Evolutionary conservation across 129 eudicot genomes (phyloP), one percentile per base, ranked within the genome.

Genomic region (Flaveria ramosissima): DNA sequence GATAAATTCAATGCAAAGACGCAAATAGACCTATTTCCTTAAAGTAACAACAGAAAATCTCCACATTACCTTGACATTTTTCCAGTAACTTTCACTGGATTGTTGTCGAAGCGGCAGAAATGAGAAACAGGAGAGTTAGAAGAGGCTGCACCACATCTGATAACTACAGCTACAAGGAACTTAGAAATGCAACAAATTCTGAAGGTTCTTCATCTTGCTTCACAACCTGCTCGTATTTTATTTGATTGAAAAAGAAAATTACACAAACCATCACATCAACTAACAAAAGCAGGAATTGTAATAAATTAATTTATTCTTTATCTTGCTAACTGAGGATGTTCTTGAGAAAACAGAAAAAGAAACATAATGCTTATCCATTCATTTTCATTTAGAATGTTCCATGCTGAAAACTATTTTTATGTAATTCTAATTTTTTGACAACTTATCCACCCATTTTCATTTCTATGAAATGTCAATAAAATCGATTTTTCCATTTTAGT

Each of bases 141-240:
- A 71, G 39, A 23, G 48, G 48, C 69, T 70, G 52, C 63, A 78
- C n/a, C 55, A 59, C 52, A 70, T 71, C 24, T n/a, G 19, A 77
- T 43, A 26, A 23, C 59, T 62, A 68, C 32, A 36, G 74, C 86
- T 77, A 85, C 88, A 86, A 74, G 36, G 83, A 77, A 68, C 83
- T 81, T 66, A 85, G 74, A 56, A 85, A 59, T 42, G 85, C 81
- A 64, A 84, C 80, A 59, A 88, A 84, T 11, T 90, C 92, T 23
- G 47, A 75, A 80, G 92, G 89, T 78, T 90, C 92, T 80, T 90
- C 89, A 43, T 81, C 85, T 82, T 88, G 90, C 76, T 72, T 87
- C 56, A 90, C 86, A 74, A 90, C 73, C 96, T 90, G 90, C 39
- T 50, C 81, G 72, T 8, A 47, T 50, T 48, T 65, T 71, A 46